Conservation (phyloP, 345 rosid species). For the Camelina laxa region DNA sequence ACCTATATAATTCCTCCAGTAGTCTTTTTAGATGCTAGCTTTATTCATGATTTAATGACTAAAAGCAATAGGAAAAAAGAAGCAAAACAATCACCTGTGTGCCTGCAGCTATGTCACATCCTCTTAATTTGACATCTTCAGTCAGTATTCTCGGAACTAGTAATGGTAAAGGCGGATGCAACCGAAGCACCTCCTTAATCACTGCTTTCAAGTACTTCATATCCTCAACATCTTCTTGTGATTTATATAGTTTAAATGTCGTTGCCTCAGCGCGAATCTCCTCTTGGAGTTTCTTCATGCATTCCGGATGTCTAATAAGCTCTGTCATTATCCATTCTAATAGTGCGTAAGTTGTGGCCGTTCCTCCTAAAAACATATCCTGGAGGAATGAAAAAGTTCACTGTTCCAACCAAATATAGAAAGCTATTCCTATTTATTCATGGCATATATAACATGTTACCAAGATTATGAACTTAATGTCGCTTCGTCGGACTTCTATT, state of each 20-base stretch:
- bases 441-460: conserved; percentile 30
- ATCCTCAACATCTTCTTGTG: conserved; percentile 31
- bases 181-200: conserved; percentile 42
- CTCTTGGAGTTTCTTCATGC: conserved; percentile 37
- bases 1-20: background rate
- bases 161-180: conserved; percentile 44
- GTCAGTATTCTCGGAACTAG: background rate
- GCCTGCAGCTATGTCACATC: background rate
- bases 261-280: conserved; percentile 21
- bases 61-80: background rate
- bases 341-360: conserved; percentile 21
- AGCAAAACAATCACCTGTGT: background rate
- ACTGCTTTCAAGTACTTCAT: conserved; percentile 41
- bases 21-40: background rate
- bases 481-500: conserved; percentile 28
- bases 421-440: background rate
- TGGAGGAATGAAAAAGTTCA: background rate
- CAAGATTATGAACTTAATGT: conserved; percentile 46
- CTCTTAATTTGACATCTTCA: background rate
- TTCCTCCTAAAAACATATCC: conserved; percentile 47
- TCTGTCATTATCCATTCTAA: conserved; percentile 51
- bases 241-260: background rate
- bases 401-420: background rate
- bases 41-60: background rate
- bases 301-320: conserved; percentile 39